Evolutionary conservation across 768 basidiomycete genomes (phyloP), one percentile per base, ranked within the genome.

Genomic region (Pleurotus giganteus): DNA sequence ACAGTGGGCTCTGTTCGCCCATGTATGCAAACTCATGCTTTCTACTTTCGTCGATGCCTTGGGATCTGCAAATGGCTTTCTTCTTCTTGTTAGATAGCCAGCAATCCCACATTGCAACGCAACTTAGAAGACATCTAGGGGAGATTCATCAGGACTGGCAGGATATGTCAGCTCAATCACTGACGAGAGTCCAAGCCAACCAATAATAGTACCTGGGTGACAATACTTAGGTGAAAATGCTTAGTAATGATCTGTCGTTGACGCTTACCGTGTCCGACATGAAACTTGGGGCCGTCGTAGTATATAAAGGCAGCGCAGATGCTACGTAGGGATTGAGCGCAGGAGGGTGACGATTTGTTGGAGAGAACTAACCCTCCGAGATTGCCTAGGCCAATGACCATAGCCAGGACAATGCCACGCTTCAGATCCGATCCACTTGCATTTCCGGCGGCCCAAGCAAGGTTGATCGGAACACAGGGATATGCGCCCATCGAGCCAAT

Each of bases 401-500:
- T 73, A 3, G 79, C 84, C 34, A 84, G 56, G 12, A 74, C 72
- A 12, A 83, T 72, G 21, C 74, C 84, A 53, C 75, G 73, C 61
- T 80, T 78, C 47, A 79, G 56, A 60, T 82, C 81, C 21, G 83
- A 81, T 24, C 83, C 83, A 51, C 49, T 28, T 0, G 79, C 75
- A 53, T 82, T 81, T 12, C 78, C 77, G 2, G 75, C 73, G 0
- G 71, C 77, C 84, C 84, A 86, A 32, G 82, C 80, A 1, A 85
- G 65, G 21, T 64, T 61, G 17, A 82, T 60, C 1, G 74, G 69
- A 49, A 83, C 71, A 5, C 74, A 76, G 1, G 84, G 80, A 58
- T 69, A 84, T 4, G 81, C 76, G n/a, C 83, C 84, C 19, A 73
- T 65, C 3, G 81, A 77, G 24, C 79, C 76, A 34, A 85, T 65